Percentiles rank a stretch among this genome's conserved stretches.
phyloP scores from a whole-genome alignment of 345 rosid genomes.

The Salix udensis region DNA sequence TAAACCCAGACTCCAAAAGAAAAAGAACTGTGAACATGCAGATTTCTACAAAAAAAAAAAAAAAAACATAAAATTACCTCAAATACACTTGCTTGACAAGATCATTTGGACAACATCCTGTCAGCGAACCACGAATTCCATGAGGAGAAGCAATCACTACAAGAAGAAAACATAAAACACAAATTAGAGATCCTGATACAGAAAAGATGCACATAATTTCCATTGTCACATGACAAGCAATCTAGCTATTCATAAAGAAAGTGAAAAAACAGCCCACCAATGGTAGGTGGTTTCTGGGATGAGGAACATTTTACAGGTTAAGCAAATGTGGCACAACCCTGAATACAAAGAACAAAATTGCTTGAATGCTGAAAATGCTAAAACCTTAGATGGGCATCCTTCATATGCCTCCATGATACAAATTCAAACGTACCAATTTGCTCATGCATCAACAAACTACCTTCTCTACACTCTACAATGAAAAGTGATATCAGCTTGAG shows the following conservation, averaged over 20 bases:
- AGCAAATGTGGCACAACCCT: background rate
- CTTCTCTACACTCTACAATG: background rate
- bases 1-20: background rate
- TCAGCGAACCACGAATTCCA: constrained; percentile 91
- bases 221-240: constrained; percentile 10
- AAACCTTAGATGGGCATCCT: background rate
- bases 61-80: constrained; percentile 41
- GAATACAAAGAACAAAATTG: background rate
- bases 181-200: constrained; percentile 22
- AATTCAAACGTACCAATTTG: background rate
- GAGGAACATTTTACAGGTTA: background rate
- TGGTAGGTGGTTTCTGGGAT: background rate
- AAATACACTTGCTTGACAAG: constrained; percentile 91
- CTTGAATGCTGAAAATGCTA: background rate
- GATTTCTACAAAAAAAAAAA: constrained; percentile 4
- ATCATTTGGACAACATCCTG: constrained; percentile 85
- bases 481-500: background rate
- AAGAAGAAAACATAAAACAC: constrained; percentile 25
- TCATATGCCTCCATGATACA: background rate
- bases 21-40: background rate
- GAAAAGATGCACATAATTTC: constrained; percentile 4
- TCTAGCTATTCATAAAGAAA: background rate
- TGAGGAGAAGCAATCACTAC: constrained; percentile 95
- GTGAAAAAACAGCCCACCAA: background rate
- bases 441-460: background rate